Base-by-base conservation (phyloP, 805 yeast genomes). In the Yamadazyma insecticola region DNA sequence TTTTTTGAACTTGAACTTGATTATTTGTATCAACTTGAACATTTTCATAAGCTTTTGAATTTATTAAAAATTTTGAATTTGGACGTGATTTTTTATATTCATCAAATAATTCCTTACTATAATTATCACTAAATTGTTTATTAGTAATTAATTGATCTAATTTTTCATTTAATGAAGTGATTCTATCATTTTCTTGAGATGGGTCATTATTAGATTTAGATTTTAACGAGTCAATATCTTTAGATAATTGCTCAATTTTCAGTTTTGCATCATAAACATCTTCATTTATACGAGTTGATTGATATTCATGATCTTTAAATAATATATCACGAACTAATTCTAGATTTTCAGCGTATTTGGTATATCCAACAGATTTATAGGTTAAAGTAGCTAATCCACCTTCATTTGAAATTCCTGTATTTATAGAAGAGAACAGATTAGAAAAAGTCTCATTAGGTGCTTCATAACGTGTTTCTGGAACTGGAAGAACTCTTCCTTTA, bases 371-470 rank as follows among this genome's bases (percentile, higher is more conserved):
- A 4, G 70, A 55, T 38, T 65, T 65, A 45, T 60, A 64, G 3
- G 70, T 63, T 33, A 65, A 48, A 3, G 67, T 59, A 18, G 51
- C 51, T 19, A 65, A 50, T 9, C 72, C 72, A 4, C 67, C 68
- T 37, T 63, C 67, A 13, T 47, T 50, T 0, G 70, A 64, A 13
- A 57, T 47, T 5, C 70, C 72, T 32, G 59, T 58, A 26, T 61
- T 45, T 1, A 65, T 55, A 1, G 67, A 59, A 4, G 69, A 63
- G 16, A 26, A 41, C 5, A 24, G 33, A 13, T 49, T 43, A 13
- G 47, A 47, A 22, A 58, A 47, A 3, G 53, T 34, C 16, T 44
- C 44, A 8, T 37, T 31, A 2, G 54, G 50, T 5, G 32, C 31
- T 11, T 40, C 44, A 30, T 48, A 45, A 2, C 22, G 31, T 2